Evolutionary conservation across 495 filamentous ascomycete species (phyloP), one percentile per base, ranked within the genome.

Genomic region (Sabuloglossum arenarium): DNA sequence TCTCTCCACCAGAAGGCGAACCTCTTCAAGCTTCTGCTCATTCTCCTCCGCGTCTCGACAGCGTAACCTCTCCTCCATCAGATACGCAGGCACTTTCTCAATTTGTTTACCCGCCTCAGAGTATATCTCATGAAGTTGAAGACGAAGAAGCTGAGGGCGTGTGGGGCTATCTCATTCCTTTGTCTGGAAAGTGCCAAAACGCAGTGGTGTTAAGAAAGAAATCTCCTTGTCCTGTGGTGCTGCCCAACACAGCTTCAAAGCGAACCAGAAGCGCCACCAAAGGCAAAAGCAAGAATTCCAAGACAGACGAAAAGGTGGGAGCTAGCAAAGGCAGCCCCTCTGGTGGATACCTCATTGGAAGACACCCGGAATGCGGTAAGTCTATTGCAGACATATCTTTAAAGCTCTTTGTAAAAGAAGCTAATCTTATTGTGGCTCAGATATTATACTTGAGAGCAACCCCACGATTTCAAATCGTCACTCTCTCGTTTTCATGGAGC

Each of bases 401-500:
- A 19, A 21, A 1, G 47, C 24, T 8, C 12, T 14, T 51, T 19
- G 4, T 19, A 29, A 27, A 1, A 30, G 42, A 32, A 6, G 29
- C 42, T 56, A 47, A 56, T 29, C 11, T 10, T 43, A 16, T 8
- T 30, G 29, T 61, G 57, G 37, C 11, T 23, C 61, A 94, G 89
- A 98, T 68, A 72, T 90, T 42, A 70, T 84, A 16, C 72, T 97
- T 50, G 75, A 88, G 47, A 75, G 87, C 49, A 79, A 83, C 46
- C 80, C 81, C 0, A 84, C 88, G 6, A 82, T 97, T n/a, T 97
- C 93, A 16, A 99, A 99, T 64, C 78, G 91, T 0, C 91, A 99
- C 69, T 94, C 86, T 62, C 70, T 97, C 12, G 64, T 99, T 46
- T 99, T 95, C 63, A 79, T 76, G 37, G 93, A 97, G 70, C 85